phyloP scores from a whole-genome alignment of 78 protist genomes.

The Dictyostelium firmibasis region DNA sequence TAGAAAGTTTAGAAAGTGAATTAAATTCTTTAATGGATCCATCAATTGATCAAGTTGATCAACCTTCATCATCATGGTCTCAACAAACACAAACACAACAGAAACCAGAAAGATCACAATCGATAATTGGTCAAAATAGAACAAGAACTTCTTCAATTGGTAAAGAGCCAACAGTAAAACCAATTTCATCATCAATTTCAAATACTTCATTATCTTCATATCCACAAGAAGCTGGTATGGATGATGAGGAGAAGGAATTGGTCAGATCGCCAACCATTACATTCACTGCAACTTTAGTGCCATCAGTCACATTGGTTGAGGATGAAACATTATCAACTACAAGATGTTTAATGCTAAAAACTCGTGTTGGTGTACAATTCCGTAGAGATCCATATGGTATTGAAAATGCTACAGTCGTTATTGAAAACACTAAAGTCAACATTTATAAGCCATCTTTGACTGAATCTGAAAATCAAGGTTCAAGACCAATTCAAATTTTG shows the following conservation, averaged over 20 bases:
- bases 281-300: neutral
- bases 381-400: conserved; percentile 66
- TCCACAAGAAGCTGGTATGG: neutral
- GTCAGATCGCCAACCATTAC: conserved; percentile 38
- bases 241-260: neutral
- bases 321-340: conserved; percentile 45
- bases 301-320: conserved; percentile 59
- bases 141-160: neutral
- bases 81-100: no score
- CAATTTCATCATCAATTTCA: neutral
- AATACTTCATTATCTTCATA: neutral
- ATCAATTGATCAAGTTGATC: neutral
- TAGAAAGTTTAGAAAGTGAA: neutral
- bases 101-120: neutral
- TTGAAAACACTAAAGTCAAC: conserved; percentile 35
- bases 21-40: conserved; percentile 3
- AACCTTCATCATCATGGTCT: neutral
- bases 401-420: conserved; percentile 28
- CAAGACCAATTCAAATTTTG: conserved; percentile 62
- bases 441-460: conserved; percentile 33
- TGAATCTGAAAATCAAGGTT: conserved; percentile 10
- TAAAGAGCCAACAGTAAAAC: neutral
- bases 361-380: conserved; percentile 1
- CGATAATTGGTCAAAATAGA: neutral
- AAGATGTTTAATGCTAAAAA: conserved; percentile 34